A percentile compares a stretch with the other conserved stretches of the same genome.
phyloP scores from a whole-genome alignment of 768 basidiomycete genomes.

The Candolleomyces eurysporus region DNA sequence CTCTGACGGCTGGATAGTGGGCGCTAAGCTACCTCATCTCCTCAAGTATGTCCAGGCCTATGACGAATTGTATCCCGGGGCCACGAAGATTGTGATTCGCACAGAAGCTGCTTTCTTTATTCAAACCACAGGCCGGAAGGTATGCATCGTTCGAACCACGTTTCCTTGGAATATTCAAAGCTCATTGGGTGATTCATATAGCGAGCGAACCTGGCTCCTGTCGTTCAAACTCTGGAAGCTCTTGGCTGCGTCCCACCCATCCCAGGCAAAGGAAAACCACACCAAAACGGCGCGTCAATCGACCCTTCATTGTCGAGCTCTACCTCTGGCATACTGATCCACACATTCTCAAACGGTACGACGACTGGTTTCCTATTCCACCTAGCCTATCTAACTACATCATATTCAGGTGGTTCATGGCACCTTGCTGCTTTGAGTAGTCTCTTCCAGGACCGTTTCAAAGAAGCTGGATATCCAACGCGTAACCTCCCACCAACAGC shows the following conservation, averaged over 20 bases:
- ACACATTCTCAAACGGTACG: slow-evolving; percentile 49
- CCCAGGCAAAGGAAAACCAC: not conserved
- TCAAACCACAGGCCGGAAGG: slow-evolving; percentile 26
- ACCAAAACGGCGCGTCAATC: not conserved
- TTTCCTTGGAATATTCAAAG: not conserved
- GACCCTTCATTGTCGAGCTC: slow-evolving; percentile 8
- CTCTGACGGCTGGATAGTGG: slow-evolving; percentile 29
- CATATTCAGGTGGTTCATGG: slow-evolving; percentile 35
- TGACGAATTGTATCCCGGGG: slow-evolving; percentile 38
- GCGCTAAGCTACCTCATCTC: slow-evolving; percentile 43
- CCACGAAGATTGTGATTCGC: slow-evolving; percentile 39
- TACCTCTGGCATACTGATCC: slow-evolving; percentile 37
- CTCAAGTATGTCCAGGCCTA: slow-evolving; percentile 44
- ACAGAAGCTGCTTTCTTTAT: slow-evolving; percentile 37
- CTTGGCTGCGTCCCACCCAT: slow-evolving; percentile 30
- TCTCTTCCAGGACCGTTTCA: slow-evolving; percentile 24
- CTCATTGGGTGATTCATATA: slow-evolving; percentile 8
- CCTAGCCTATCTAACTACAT: not conserved
- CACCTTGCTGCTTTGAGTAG: slow-evolving; percentile 34
- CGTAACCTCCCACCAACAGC: slow-evolving; percentile 23
- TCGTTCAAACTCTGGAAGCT: slow-evolving; percentile 34
- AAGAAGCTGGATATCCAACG: slow-evolving; percentile 5
- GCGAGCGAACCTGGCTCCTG: slow-evolving; percentile 31
- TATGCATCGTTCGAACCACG: slow-evolving; percentile 17
- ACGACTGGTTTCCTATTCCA: not conserved